Evolutionary conservation across 2,329 filamentous ascomycete species (phyloP).

Genomic region (Ascocoryne sarcoides): DNA sequence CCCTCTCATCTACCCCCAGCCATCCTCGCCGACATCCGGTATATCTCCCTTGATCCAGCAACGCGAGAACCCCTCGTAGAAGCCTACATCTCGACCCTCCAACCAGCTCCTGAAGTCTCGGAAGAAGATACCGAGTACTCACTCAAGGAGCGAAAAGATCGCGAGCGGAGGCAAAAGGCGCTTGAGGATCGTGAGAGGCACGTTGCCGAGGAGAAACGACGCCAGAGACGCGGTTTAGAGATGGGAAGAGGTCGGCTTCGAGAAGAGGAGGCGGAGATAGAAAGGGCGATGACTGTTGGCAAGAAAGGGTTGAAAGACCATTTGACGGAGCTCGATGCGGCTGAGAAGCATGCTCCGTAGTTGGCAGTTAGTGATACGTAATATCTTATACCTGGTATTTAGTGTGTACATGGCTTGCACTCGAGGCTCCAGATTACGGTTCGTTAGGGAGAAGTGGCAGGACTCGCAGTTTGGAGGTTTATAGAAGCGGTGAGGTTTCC

Average conservation of each 20-base stretch:
- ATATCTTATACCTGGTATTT: not conserved
- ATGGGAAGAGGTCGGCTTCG: conserved; percentile 52
- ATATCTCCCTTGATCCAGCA: conserved; percentile 53
- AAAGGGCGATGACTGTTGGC: conserved; percentile 58
- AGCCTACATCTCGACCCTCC: conserved; percentile 56
- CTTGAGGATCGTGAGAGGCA: conserved; percentile 53
- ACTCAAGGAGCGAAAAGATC: conserved; percentile 41
- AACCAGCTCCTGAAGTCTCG: conserved; percentile 43
- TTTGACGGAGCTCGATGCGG: conserved; percentile 30
- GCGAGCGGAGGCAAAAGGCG: conserved; percentile 55
- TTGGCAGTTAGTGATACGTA: not conserved
- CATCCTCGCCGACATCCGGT: conserved; percentile 59
- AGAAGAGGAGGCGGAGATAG: conserved; percentile 60
- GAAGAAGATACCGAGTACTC: conserved; percentile 43
- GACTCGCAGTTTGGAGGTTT: not conserved
- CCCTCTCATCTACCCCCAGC: conserved; percentile 50
- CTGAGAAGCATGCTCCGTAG: conserved; percentile 3
- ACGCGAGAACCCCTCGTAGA: conserved; percentile 57
- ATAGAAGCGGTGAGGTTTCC: not conserved
- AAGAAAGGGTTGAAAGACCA: conserved; percentile 59
- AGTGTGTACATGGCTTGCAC: not conserved
- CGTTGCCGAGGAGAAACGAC: conserved; percentile 55
- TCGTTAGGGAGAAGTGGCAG: not conserved
- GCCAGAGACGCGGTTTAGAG: conserved; percentile 49
- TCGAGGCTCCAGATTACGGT: not conserved